Evolutionary conservation across 108 stramenopile species (phyloP).

Genomic region (Parietichytrium sp.): DNA sequence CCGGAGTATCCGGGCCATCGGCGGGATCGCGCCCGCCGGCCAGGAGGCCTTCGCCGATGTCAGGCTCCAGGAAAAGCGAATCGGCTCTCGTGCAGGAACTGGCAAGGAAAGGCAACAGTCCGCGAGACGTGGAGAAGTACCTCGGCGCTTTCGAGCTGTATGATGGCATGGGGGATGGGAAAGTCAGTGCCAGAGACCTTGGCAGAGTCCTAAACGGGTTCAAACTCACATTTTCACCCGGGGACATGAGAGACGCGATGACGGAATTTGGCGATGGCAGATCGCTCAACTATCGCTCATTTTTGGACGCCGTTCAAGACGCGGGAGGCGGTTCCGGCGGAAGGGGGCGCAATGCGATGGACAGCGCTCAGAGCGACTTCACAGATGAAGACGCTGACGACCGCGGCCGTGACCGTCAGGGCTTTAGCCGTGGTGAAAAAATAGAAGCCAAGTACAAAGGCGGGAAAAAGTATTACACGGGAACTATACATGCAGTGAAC

Average conservation of each 20-base stretch:
- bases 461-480: conserved; percentile 46
- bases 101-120: background rate
- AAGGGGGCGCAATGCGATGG: background rate
- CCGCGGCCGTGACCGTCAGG: too few species aligned
- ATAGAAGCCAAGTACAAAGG: conserved; percentile 60
- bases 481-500: conserved; percentile 45
- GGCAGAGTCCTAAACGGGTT: background rate
- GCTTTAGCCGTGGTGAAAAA: conserved; percentile 44
- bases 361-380: background rate
- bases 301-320: background rate
- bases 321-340: background rate
- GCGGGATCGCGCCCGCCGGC: too few species aligned
- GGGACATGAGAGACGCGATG: conserved; percentile 1
- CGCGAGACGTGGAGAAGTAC: background rate
- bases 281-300: conserved; percentile 2
- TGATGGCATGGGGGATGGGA: background rate
- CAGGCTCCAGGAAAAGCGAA: too few species aligned
- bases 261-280: conserved; percentile 15
- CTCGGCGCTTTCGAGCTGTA: background rate
- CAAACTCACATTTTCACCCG: background rate
- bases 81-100: too few species aligned
- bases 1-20: too few species aligned
- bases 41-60: too few species aligned
- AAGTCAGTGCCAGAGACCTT: background rate
- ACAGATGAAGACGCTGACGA: too few species aligned